Base-by-base conservation (phyloP, 2,329 filamentous ascomycete species). In the Purpureocillium lavendulum region DNA sequence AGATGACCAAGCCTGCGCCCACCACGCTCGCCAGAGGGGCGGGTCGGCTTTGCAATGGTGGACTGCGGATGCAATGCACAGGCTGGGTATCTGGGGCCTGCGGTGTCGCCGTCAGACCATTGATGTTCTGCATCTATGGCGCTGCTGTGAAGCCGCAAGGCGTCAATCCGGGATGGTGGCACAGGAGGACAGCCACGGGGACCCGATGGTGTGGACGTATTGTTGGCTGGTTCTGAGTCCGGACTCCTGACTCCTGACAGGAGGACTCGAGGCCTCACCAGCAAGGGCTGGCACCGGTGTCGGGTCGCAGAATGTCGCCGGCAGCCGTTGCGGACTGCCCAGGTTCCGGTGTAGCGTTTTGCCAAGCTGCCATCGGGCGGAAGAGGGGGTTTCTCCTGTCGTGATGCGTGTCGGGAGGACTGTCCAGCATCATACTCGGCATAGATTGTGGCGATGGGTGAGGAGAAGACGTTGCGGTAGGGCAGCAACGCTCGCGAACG, bases 201-300 rank as follows among this genome's bases (percentile, higher is more conserved):
- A 30, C 21, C 21, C 21, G 21, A 26, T 10, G 21, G 10, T 10
- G 10, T 26, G 29, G 33, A 43, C 39, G 34, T 35, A 37, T 34
- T 37, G 38, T 37, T 43, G 41, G 35, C 40, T 37, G 39, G 40
- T 18, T n/a, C n/a, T n/a, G n/a, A n/a, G n/a, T n/a, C n/a, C n/a
- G n/a, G n/a, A n/a, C n/a, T n/a, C n/a, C n/a, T n/a, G n/a, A n/a
- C n/a, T n/a, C 21, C n/a, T 26, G 18, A 15, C 11, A 35, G 35
- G 13, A 30, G 18, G 26, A 36, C 36, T 29, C 35, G 38, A 39
- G 36, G 28, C 28, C 29, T 18, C 40, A 26, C 21, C 21, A 10
- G 21, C 6, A n/a, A 10, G 6, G 21, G 21, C 21, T 10, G 21
- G 10, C 21, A 26, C 10, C 21, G 10, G 21, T 33, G 33, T 42